These are phyloP conservation scores for Gonapodya prolifera DNA, from an alignment of 192 early-diverging fungal species.

Conservation along the genomic window DNA sequence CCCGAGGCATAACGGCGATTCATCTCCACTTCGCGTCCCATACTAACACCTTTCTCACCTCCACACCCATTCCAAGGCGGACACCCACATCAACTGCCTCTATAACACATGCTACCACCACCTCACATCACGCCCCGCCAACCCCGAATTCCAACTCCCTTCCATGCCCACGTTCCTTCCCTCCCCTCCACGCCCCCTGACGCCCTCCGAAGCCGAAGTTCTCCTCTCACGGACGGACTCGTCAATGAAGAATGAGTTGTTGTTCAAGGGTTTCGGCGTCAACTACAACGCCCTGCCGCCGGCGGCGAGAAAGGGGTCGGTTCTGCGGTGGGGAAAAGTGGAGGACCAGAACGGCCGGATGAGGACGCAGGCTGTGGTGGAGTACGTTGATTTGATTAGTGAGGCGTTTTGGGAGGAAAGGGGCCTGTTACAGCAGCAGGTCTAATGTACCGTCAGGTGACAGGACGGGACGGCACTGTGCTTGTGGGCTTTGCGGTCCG, in stretches of 20 bases:
- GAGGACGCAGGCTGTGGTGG: slow-evolving; percentile 35
- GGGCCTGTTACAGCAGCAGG: slow-evolving; percentile 20
- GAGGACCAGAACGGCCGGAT: slow-evolving; percentile 23
- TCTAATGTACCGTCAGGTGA: not conserved
- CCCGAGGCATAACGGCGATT: not conserved
- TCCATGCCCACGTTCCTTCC: not conserved
- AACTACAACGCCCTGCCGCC: slow-evolving; percentile 79
- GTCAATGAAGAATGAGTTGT: slow-evolving; percentile 79
- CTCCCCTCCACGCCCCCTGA: not conserved
- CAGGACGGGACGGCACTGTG: too few relatives aligned
- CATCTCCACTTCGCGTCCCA: slow-evolving; percentile 25
- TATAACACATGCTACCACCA: slow-evolving; percentile 96
- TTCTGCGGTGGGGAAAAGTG: slow-evolving; percentile 27
- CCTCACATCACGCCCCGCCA: slow-evolving; percentile 40
- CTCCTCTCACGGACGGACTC: slow-evolving; percentile 53
- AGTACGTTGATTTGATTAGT: slow-evolving; percentile 62
- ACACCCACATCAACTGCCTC: slow-evolving; percentile 21
- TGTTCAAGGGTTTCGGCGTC: slow-evolving; percentile 69
- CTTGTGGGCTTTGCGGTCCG: too few relatives aligned
- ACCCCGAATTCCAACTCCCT: not conserved
- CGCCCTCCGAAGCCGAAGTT: not conserved
- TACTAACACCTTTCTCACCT: slow-evolving; percentile 62
- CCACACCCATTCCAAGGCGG: not conserved
- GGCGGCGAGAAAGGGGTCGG: slow-evolving; percentile 81
- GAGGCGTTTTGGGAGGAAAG: slow-evolving; percentile 57